These are phyloP conservation scores for Neurospora sp. DNA, from an alignment of 495 filamentous ascomycete genomes.

Conservation along the genomic window DNA sequence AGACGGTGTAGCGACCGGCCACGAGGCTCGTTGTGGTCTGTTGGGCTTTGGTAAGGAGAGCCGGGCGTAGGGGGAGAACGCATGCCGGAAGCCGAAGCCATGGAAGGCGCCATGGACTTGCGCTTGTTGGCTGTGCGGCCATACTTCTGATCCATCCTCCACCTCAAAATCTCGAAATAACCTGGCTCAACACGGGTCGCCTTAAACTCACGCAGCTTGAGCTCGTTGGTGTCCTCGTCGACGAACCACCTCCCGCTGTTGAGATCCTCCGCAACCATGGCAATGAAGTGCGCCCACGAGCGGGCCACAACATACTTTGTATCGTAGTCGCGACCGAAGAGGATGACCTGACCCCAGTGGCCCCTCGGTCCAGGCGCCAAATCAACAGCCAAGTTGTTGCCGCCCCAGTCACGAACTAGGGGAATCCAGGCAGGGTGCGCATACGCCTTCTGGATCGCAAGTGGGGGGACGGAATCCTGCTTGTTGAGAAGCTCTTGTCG, in stretches of 20 bases:
- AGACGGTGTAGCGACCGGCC: conserved; percentile 46
- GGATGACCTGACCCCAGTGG: conserved; percentile 91
- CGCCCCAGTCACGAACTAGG: conserved; percentile 93
- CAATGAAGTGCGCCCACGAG: conserved; percentile 85
- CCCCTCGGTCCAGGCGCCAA: conserved; percentile 85
- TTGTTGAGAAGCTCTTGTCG: conserved; percentile 72
- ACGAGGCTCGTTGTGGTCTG: conserved; percentile 30
- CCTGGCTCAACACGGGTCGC: conserved; percentile 76
- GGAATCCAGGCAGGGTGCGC: conserved; percentile 95
- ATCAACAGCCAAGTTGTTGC: conserved; percentile 92
- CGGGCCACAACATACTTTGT: conserved; percentile 93
- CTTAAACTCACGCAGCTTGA: conserved; percentile 89
- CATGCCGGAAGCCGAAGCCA: conserved; percentile 30
- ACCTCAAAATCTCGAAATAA: conserved; percentile 89
- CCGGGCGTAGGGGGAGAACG: conserved; percentile 21
- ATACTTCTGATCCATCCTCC: conserved; percentile 90
- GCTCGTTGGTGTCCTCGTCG: conserved; percentile 82
- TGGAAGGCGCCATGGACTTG: conserved; percentile 26
- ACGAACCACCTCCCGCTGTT: conserved; percentile 76
- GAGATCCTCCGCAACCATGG: conserved; percentile 80
- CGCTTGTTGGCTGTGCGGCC: conserved; percentile 50
- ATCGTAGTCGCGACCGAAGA: conserved; percentile 96
- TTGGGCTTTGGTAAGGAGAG: conserved; percentile 38
- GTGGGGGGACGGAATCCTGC: conserved; percentile 81
- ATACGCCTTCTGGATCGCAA: conserved; percentile 84